phyloP scores from a whole-genome alignment of 1,139 yeast genomes.

The Pichia sp. region DNA sequence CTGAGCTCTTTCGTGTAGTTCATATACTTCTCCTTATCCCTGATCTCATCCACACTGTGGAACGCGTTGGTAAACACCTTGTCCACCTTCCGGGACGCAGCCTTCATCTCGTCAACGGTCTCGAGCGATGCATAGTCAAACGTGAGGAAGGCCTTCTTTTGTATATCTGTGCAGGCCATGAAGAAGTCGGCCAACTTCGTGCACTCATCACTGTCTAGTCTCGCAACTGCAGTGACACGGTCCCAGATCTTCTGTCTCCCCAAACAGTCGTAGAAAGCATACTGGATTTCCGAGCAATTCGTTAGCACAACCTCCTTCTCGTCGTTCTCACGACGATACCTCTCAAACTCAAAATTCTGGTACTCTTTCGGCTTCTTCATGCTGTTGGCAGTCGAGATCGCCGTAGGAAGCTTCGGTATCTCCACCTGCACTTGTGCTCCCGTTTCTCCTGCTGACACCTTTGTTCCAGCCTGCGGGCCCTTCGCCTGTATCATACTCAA shows the following conservation, averaged over 20 bases:
- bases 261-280: conserved; percentile 27
- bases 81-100: conserved; percentile 27
- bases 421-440: neutral
- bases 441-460: neutral
- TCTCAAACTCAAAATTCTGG: conserved; percentile 18
- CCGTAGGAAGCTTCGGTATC: conserved; percentile 4
- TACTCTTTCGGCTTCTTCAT: conserved; percentile 16
- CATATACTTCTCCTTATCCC: conserved; percentile 22
- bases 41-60: conserved; percentile 24
- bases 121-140: conserved; percentile 30
- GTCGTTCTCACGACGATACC: conserved; percentile 27
- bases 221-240: conserved; percentile 19
- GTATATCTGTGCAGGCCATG: conserved; percentile 29
- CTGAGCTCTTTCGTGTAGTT: conserved; percentile 28
- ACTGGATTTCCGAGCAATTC: conserved; percentile 32
- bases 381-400: conserved; percentile 6
- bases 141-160: conserved; percentile 28
- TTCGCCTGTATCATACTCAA: conserved; percentile 8
- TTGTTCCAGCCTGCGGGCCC: neutral
- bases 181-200: conserved; percentile 27
- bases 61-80: conserved; percentile 25
- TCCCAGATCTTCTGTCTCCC: conserved; percentile 16
- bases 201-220: conserved; percentile 23
- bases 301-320: conserved; percentile 27
- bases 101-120: conserved; percentile 26